A percentile compares a stretch with the other conserved stretches of the same genome.
These are phyloP conservation scores for Citrus australasica DNA, from an alignment of 345 rosid genomes.

Conservation along the genomic window DNA sequence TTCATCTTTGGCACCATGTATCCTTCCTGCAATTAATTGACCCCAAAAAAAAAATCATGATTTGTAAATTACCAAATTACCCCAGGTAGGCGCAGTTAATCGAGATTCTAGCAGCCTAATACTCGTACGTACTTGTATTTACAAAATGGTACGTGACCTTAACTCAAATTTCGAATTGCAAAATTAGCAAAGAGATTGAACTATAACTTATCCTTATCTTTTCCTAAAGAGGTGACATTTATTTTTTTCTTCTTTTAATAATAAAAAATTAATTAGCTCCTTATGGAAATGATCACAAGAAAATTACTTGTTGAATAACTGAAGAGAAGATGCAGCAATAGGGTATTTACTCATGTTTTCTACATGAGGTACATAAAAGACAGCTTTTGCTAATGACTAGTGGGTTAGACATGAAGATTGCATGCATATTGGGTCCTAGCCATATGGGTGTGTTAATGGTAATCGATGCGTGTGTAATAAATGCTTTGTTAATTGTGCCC, in stretches of 20 bases:
- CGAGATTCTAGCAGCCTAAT: no score
- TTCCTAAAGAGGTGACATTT: background rate
- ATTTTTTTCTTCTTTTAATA: no score
- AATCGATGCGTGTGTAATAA: background rate
- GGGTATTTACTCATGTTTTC: background rate
- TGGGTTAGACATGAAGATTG: slow-evolving; percentile 15
- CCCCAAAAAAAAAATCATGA: background rate
- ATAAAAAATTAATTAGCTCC: no score
- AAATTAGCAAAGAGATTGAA: background rate
- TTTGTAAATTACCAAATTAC: no score
- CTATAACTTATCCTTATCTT: background rate
- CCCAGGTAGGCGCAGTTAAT: no score
- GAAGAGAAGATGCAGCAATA: background rate
- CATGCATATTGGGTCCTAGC: background rate
- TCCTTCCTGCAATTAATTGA: slow-evolving; percentile 48
- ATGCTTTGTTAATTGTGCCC: background rate
- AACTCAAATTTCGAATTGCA: no score
- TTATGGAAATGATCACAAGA: background rate
- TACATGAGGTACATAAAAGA: background rate
- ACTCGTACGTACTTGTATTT: no score
- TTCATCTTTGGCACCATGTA: slow-evolving; percentile 60
- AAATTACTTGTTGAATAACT: background rate
- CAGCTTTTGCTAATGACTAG: background rate
- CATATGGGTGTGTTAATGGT: background rate
- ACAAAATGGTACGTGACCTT: no score